A percentile compares a stretch with the other conserved stretches of the same genome.
These are phyloP conservation scores for Zalaria sp. DNA, from an alignment of 2,329 filamentous ascomycete genomes.

Conservation along the genomic window DNA sequence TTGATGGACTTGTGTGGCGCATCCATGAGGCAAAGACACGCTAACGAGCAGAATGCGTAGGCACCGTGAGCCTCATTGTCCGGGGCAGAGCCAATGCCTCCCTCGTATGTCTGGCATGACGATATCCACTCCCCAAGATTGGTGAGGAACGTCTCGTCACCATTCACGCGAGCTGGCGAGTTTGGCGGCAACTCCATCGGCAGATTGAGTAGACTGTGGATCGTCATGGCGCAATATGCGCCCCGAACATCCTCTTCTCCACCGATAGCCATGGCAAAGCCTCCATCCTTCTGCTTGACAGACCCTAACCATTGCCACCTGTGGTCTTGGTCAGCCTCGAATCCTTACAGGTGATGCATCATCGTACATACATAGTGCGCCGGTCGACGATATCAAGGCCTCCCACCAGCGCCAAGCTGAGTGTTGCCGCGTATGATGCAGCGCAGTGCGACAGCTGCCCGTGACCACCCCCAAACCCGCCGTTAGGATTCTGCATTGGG, in stretches of 20 bases:
- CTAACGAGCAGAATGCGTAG: constrained; percentile 89
- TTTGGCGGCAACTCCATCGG: constrained; percentile 65
- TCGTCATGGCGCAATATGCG: constrained; percentile 78
- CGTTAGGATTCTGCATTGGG: constrained; percentile 66
- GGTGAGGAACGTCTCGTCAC: constrained; percentile 52
- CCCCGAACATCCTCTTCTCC: constrained; percentile 92
- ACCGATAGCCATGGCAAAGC: constrained; percentile 74
- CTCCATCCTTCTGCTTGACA: constrained; percentile 76
- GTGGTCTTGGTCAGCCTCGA: constrained; percentile 12
- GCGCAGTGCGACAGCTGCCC: constrained; percentile 83
- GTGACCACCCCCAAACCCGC: constrained; percentile 88
- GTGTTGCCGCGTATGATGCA: constrained; percentile 70
- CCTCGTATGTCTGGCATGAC: constrained; percentile 88
- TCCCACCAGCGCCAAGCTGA: constrained; percentile 67
- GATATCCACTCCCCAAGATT: constrained; percentile 68
- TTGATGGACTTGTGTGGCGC: constrained; percentile 61
- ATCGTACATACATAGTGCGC: constrained; percentile 46
- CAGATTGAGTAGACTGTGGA: constrained; percentile 70
- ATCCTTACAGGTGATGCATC: background rate
- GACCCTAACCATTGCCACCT: constrained; percentile 75
- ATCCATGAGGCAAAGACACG: constrained; percentile 74
- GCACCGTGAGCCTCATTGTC: constrained; percentile 88
- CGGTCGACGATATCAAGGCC: constrained; percentile 67
- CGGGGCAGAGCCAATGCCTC: constrained; percentile 76
- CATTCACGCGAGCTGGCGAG: constrained; percentile 50